Evolutionary conservation across 805 yeast genomes (phyloP), one percentile per base, ranked within the genome.

Genomic region (Yarrowia deformans): DNA sequence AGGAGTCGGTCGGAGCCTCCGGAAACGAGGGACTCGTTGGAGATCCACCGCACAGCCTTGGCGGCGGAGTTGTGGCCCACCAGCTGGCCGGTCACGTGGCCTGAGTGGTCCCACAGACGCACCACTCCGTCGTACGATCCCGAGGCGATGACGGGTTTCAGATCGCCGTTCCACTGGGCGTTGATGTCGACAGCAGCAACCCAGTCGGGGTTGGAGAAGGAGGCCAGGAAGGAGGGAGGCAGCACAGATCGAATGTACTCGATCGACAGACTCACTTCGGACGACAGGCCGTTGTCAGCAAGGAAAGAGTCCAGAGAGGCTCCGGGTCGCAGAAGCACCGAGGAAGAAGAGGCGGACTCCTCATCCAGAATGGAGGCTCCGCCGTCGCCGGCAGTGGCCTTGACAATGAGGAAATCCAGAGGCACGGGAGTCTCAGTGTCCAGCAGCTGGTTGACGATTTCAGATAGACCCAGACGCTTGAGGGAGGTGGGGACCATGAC

Each of bases 111-210:
- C 88, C 93, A 95, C 12, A 95, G 87, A 72, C 98, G 86, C 32
- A 94, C 97, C 39, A 94, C 85, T 74, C 98, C 98, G 78, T 95
- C 99, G 76, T 93, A 95, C 0, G 97, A 88, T 48, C 98, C 99
- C 14, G 95, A 87, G 55, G 93, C 82, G 68, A 94, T 90, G 75
- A 84, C 84, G 40, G 88, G 84, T 52, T 81, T 78, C 5, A 72
- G 71, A 55, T 77, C 74, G 40, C 78, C 12, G 75, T 79, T 70
- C 55, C 56, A 49, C 45, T 35, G 45, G 81, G 87, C 73, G 81
- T 78, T 54, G 73, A 88, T 78, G 75, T 86, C 87, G 34, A 90
- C 83, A 1, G 96, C 85, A 29, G 97, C 91, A 32, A 95, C 87
- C 99, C 99, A 95, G 79, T 95, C 99, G 71, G 94, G 97, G 76